Evolutionary conservation across 768 basidiomycete species (phyloP), one percentile per base, ranked within the genome.

Genomic region (Neoboletus magnificus): DNA sequence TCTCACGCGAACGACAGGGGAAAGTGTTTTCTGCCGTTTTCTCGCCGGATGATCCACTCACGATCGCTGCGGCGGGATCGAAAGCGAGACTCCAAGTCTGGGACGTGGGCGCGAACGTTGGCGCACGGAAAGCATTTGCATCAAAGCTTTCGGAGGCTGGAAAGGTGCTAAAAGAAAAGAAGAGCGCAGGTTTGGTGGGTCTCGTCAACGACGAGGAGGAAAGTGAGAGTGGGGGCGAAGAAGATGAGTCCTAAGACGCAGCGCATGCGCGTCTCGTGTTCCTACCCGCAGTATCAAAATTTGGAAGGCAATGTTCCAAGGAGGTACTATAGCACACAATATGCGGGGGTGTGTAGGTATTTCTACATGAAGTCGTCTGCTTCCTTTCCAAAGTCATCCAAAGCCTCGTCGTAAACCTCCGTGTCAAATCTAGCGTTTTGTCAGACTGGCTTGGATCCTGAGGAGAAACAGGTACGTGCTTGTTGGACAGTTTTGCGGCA

Each of bases 1-100:
- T 56, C 51, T 62, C 33, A 56, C 27, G 10, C 33, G 32, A 15
- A 15, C 30, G 55, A 45, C 59, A 97, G 95, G 97, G 97, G 73
- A 96, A 96, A 78, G 92, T 98, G 8, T 99, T 99, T 74, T 90
- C 94, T 7, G 79, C 87, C 0, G 78, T 82, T 0, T 98, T 89
- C 77, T 98, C 94, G 7, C 96, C 97, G 0, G 96, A 98, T 68
- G 91, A 95, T 65, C 89, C 94, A 2, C 83, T 98, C 48, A 97
- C 91, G 9, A 72, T 99, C 45, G 96, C 95, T 3, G 94, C 93
- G 4, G 96, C 90, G 30, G 97, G 97, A 13, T 95, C 93, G 3
- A 90, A 93, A 66, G 96, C 92, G 1, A 93, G 89, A 67, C 71
- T 99, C 7, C 96, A 98, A 70, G 78, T 99, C 16, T 99, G 96